Percentiles rank a stretch among this genome's conserved stretches.
phyloP scores from a whole-genome alignment of 2,329 filamentous ascomycete genomes.

The Claviceps paspali region DNA sequence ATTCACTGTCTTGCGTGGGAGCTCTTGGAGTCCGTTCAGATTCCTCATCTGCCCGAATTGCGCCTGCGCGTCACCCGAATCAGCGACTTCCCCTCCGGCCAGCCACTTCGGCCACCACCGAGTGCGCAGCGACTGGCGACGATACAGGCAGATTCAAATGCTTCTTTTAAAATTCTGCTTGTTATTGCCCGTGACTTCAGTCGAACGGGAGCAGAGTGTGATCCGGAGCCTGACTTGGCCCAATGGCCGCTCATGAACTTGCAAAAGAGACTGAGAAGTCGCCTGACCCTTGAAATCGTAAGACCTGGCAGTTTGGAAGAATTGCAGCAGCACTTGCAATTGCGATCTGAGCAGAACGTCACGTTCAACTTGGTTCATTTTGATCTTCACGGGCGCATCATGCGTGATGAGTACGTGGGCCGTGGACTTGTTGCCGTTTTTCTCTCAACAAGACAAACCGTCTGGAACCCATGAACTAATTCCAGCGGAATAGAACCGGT shows the following conservation, averaged over 20 bases:
- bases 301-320: slow-evolving; percentile 13
- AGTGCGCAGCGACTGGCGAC: slow-evolving; percentile 8
- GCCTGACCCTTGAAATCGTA: slow-evolving; percentile 13
- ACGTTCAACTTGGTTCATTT: slow-evolving; percentile 15
- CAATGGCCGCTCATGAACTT: slow-evolving; percentile 16
- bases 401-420: slow-evolving; percentile 11
- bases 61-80: slow-evolving; percentile 12
- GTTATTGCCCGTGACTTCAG: slow-evolving; percentile 15
- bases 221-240: slow-evolving; percentile 16
- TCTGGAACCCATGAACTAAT: neutral
- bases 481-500: slow-evolving; percentile 7
- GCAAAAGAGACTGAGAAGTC: slow-evolving; percentile 13
- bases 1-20: slow-evolving; percentile 16
- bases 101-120: slow-evolving; percentile 1
- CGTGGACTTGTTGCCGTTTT: neutral
- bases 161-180: slow-evolving; percentile 13
- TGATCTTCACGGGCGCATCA: slow-evolving; percentile 14
- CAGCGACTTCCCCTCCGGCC: slow-evolving; percentile 10
- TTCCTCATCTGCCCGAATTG: slow-evolving; percentile 9
- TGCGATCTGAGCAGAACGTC: slow-evolving; percentile 10
- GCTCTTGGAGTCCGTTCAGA: slow-evolving; percentile 11
- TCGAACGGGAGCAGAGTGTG: slow-evolving; percentile 11
- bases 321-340: slow-evolving; percentile 10
- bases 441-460: neutral
- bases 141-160: slow-evolving; percentile 9